Base-by-base conservation (phyloP, 768 basidiomycete species). In the Amanita thiersii region DNA sequence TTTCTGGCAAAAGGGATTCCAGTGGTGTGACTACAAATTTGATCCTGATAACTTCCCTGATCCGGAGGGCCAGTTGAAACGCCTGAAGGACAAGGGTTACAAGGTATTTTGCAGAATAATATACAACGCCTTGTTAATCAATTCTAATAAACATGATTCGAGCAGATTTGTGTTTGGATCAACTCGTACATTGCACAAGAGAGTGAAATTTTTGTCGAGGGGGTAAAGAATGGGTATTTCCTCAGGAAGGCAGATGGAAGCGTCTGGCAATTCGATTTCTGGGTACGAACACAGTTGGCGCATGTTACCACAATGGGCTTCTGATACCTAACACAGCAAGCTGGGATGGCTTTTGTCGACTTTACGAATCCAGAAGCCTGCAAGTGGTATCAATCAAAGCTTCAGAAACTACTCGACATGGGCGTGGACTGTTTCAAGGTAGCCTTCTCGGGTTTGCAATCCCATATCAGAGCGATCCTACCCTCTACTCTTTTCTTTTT, bases 21-120 rank as follows among this genome's bases (percentile, higher is more conserved):
- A 63, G n/a, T 63, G 61, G 59, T 63, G 61, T 44, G 61, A 63
- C 17, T 73, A 69, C 50, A 60, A 62, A 18, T 73, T 70, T 50
- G 71, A 73, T 46, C 54, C 63, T n/a, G 61, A 62, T 11, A 55
- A 53, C 41, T 73, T 73, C 54, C 69, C 70, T 4, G 62, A 73
- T 50, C 64, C 70, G 7, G 48, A 53, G 23, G 65, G 63, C 25
- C 63, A 71, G 39, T 29, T 60, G 11, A 47, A 52, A 51, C 51
- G 69, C 51, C 44, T 62, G 40, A 57, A 57, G 31, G 53, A 60
- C 35, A 57, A 55, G 47, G 66, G 65, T 37, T 66, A 72, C 39
- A 69, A 68, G 46, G 59, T 70, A 26, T 60, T 53, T 48, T 47
- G 47, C 3, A n/a, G 55, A 54, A 53, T 39, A 39, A 38, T 21